Evolutionary conservation across 1,284 basidiomycete genomes (phyloP), one percentile per base, ranked within the genome.

Genomic region (Vanrija humicola): DNA sequence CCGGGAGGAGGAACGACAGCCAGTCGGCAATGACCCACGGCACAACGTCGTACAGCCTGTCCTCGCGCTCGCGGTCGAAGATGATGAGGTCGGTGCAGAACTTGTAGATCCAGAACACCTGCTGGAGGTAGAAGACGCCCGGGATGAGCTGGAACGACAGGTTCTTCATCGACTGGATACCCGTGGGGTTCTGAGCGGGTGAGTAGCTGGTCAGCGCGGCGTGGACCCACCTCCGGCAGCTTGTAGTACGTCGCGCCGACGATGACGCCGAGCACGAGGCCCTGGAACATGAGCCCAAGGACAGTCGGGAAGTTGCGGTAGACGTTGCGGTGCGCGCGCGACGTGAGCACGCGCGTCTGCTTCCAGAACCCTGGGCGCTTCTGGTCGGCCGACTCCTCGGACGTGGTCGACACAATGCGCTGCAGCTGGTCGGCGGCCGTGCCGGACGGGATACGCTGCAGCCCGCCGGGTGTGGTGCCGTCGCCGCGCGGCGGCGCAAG

Each of bases 11-110:
- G 42, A 73, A 72, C 3, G 74, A 70, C 28, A 75, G 40, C 50
- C 71, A 74, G 58, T 78, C 77, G 8, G 73, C 70, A 8, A 77
- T 16, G 51, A 78, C 63, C 50, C 72, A 79, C 6, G 79, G 77
- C 0, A 74, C 61, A 3, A 76, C 74, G 19, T 68, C 66, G 68
- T 78, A 62, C 19, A 60, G 63, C 9, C 55, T 55, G 43, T 56
- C 68, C 56, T 79, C 79, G 23, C 74, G 70, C 58, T 82, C 80
- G 7, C 80, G 76, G 58, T 82, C 80, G 50, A 82, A 82, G 45
- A 81, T 74, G 53, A 78, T 65, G 16, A 82, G 69, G 39, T 77
- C 75, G 10, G 67, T 69, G 60, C 73, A 78, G 58, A 68, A 75
- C 50, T 75, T 72, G 57, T 66, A 77, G 49, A 75, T 68, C 67